Conservation (phyloP, 148 eudicot genomes). For the Dianthus caryophyllus region DNA sequence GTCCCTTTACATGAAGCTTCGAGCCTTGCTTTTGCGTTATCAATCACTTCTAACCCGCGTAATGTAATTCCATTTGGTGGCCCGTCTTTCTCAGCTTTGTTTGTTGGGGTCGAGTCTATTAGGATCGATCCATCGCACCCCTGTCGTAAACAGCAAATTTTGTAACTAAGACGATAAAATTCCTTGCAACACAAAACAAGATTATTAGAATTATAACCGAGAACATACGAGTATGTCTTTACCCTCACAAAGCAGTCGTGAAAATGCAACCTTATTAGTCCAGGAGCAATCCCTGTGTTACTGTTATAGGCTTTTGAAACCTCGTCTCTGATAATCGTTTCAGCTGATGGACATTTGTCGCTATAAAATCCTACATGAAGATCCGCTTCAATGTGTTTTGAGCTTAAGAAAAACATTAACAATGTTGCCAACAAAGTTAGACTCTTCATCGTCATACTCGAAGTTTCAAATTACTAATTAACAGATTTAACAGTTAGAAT, state of each 20-base stretch:
- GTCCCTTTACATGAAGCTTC: slow-evolving; percentile 49
- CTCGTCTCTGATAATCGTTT: slow-evolving; percentile 37
- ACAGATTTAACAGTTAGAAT: neutral
- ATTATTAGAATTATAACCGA: neutral
- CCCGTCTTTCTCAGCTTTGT: slow-evolving; percentile 66
- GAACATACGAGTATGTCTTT: slow-evolving; percentile 7
- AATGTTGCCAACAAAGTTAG: neutral
- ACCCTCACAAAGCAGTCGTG: slow-evolving; percentile 66
- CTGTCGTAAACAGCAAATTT: slow-evolving; percentile 16
- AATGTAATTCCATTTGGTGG: slow-evolving; percentile 52
- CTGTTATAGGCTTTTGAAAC: slow-evolving; percentile 29
- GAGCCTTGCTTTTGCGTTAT: slow-evolving; percentile 53
- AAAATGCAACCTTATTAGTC: slow-evolving; percentile 50
- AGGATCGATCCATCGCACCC: slow-evolving; percentile 86
- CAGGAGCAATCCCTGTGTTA: slow-evolving; percentile 45
- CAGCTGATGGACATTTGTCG: slow-evolving; percentile 31
- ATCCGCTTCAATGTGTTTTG: slow-evolving; percentile 29
- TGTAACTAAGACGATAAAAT: neutral
- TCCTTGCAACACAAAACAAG: neutral
- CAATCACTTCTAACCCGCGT: slow-evolving; percentile 72
- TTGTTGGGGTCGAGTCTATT: slow-evolving; percentile 58
- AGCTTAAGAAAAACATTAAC: slow-evolving; percentile 9
- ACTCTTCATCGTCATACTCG: neutral
- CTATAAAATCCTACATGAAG: slow-evolving; percentile 44
- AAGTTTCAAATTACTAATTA: neutral